A percentile compares a stretch with the other conserved stretches of the same genome.
Conservation (phyloP, 306 rosid genomes). For the Pyrus pyrifolia region DNA sequence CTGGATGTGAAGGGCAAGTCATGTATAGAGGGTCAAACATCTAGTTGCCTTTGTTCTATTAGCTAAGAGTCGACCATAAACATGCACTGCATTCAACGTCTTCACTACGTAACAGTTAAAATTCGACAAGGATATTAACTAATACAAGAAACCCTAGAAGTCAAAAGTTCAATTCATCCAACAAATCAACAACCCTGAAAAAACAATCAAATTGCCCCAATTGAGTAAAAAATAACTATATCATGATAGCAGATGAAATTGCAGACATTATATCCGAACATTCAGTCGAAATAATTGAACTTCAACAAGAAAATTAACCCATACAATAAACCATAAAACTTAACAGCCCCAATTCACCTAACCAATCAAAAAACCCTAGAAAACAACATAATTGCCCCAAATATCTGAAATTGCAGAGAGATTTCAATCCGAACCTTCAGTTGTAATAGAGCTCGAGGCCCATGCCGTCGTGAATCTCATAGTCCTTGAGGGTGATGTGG, state of each 20-base stretch:
- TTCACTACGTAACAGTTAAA: background rate
- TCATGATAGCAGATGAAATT: no score
- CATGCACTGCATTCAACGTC: no score
- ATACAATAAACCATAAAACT: no score
- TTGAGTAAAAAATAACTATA: background rate
- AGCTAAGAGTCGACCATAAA: background rate
- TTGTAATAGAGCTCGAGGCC: conserved; percentile 96
- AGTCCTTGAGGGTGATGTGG: conserved; percentile 85
- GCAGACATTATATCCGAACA: no score
- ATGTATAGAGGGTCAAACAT: background rate
- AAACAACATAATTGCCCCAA: no score
- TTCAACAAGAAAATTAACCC: no score
- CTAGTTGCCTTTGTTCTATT: background rate
- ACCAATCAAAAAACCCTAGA: background rate
- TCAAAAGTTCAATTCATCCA: background rate
- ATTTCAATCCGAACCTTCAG: background rate
- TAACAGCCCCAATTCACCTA: background rate
- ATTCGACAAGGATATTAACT: background rate
- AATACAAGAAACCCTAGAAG: background rate
- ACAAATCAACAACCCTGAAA: background rate
- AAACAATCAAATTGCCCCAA: background rate
- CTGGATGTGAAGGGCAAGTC: background rate
- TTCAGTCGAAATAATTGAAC: no score
- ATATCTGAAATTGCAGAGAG: background rate
- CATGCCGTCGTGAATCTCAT: conserved; percentile 92